Evolutionary conservation across 495 filamentous ascomycete genomes (phyloP), one percentile per base, ranked within the genome.

Genomic region (Penicillium verhagenii): DNA sequence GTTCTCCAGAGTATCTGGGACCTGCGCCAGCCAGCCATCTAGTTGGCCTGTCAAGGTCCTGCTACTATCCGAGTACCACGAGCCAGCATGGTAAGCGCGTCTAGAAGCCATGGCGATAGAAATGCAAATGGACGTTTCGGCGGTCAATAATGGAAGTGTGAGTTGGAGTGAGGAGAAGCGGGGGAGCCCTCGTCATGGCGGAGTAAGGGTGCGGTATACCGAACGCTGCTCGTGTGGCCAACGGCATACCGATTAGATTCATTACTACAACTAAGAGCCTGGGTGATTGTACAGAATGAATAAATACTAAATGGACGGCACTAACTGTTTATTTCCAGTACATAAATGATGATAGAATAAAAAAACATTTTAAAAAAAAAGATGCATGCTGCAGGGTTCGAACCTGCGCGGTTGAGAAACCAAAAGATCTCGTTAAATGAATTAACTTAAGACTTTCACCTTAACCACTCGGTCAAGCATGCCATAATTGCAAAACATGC

Each of bases 11-110:
- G 76, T 75, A 26, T 77, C 67, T 6, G 88, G 86, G 25, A 96
- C 94, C 39, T 82, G 77, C 18, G 68, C 72, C n/a, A 97, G 81
- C 84, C 86, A 97, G 38, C 73, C 70, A 54, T 96, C 87, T 16
- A 99, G 86, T 74, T 96, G 82, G 10, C 66, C 67, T 2, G 81
- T 82, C 40, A 99, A 81, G 44, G 72, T 73, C 2, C 63, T 63
- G 24, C 77, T 68, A 66, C 79, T 72, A 33, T 78, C 80, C 9
- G 85, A 81, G 72, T 99, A 99, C 94, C 95, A 99, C 29, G 89
- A 90, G 31, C 88, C 88, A 56, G 86, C 84, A 61, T 89, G 86
- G 59, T 68, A 78, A 28, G 93, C 88, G 52, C 79, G 72, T 63
- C 93, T 81, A 47, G 80, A 82, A 18, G 78, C 53, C 84, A 89